Evolutionary conservation across 2,329 filamentous ascomycete genomes (phyloP), one percentile per base, ranked within the genome.

Genomic region (Waltergamsia citrina): DNA sequence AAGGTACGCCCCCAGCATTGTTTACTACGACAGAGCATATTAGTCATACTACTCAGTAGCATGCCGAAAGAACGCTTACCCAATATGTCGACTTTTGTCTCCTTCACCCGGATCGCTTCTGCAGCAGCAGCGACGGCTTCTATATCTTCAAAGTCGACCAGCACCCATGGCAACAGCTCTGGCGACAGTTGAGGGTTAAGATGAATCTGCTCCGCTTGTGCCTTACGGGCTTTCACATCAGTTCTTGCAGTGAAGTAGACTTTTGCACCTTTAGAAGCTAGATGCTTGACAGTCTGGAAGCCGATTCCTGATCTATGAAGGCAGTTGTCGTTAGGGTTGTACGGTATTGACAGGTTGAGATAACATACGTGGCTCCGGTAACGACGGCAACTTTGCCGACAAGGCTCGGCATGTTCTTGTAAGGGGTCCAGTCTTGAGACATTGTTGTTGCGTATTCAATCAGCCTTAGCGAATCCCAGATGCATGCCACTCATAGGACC

Each of bases 1-100:
- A 18, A 12, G 34, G 29, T 5, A 28, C 16, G 6, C 26, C 23
- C 5, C 42, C 43, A 11, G 44, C 42, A 29, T 51, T 53, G 37
- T 52, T 52, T 22, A 54, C 50, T 53, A 19, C 6, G 4, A 16
- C 6, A 19, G 29, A 30, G 7, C 8, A 12, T 10, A n/a, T 23
- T 5, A 17, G 34, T 17, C 5, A 6, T 31, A 3, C 27, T 32
- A 10, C 11, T 12, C 17, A 4, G 12, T n/a, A 20, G 2, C 3
- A 22, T n/a, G 14, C 19, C 12, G 11, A 24, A 21, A n/a, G n/a
- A n/a, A n/a, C n/a, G n/a, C 38, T 26, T 34, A 53, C 50, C 40
- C 8, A 53, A 29, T 3, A 53, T 44, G 27, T 53, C 48, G 7
- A 53, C 29, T 27, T 43, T 43, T 4, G 15, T 22, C 35, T 52